Evolutionary conservation across 1,139 yeast genomes (phyloP).

Genomic region (Blastobotrys niveus): DNA sequence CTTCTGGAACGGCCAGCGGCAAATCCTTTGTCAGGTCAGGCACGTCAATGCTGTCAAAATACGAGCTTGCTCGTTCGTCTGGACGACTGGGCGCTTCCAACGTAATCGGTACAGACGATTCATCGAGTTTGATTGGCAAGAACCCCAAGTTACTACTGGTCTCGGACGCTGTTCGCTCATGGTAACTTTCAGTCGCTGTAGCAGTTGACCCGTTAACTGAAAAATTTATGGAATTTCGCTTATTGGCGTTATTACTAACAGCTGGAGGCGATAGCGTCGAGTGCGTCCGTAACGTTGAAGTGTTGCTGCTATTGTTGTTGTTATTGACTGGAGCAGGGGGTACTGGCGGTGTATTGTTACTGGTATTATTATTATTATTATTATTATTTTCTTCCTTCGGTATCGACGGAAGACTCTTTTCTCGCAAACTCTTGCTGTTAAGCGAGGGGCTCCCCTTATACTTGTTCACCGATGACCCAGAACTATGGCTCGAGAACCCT

Average conservation of each 20-base stretch:
- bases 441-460: constrained; percentile 6
- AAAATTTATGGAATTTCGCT: background rate
- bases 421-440: constrained; percentile 12
- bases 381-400: constrained; percentile 17
- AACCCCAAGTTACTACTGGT: constrained; percentile 16
- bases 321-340: background rate
- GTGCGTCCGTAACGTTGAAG: too few relatives aligned
- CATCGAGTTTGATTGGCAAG: constrained; percentile 20
- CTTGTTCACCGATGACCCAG: constrained; percentile 4
- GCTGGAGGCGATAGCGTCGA: too few relatives aligned
- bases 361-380: background rate
- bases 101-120: constrained; percentile 7
- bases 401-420: constrained; percentile 30
- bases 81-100: constrained; percentile 7
- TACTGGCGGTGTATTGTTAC: background rate
- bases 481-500: background rate
- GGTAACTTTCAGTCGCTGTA: constrained; percentile 8
- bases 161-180: constrained; percentile 11
- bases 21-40: too few relatives aligned
- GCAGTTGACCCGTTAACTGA: background rate
- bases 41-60: too few relatives aligned
- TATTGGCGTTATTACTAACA: too few relatives aligned
- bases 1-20: too few relatives aligned
- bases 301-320: constrained; percentile 1
- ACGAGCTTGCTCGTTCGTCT: constrained; percentile 5